Conservation (phyloP, 768 basidiomycete species). For the Rubroboletus pulcherrimus region DNA sequence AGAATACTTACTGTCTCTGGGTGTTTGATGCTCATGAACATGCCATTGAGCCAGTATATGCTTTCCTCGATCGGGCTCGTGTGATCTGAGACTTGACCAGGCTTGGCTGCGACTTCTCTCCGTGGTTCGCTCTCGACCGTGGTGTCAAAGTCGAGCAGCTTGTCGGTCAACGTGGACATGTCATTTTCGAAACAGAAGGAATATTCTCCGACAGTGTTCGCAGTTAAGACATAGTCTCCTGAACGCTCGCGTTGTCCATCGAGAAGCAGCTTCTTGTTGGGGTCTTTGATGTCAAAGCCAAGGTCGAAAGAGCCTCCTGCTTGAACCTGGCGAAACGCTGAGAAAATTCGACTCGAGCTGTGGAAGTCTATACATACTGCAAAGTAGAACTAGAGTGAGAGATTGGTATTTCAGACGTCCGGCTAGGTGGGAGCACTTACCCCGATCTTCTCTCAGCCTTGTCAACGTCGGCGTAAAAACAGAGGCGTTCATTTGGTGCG, state of each 20-base stretch:
- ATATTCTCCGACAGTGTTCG: slow-evolving; percentile 89
- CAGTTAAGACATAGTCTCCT: slow-evolving; percentile 96
- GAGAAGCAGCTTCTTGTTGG: slow-evolving; percentile 81
- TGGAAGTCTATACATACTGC: slow-evolving; percentile 55
- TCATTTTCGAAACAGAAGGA: slow-evolving; percentile 98
- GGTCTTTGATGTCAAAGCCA: slow-evolving; percentile 90
- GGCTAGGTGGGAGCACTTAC: slow-evolving; percentile 41
- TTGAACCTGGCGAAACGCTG: slow-evolving; percentile 64
- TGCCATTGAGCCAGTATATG: slow-evolving; percentile 83
- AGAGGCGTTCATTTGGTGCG: slow-evolving; percentile 74
- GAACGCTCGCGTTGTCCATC: slow-evolving; percentile 88
- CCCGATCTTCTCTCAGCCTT: slow-evolving; percentile 88
- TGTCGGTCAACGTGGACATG: slow-evolving; percentile 91
- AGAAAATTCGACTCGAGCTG: not conserved
- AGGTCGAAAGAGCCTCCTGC: slow-evolving; percentile 96
- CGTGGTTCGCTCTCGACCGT: slow-evolving; percentile 98
- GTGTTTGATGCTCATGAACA: slow-evolving; percentile 89
- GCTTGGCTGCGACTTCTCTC: slow-evolving; percentile 82
- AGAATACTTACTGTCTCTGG: slow-evolving; percentile 79
- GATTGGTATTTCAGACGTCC: slow-evolving; percentile 6
- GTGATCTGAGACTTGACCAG: slow-evolving; percentile 86
- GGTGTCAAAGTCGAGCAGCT: slow-evolving; percentile 93
- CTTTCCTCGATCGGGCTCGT: slow-evolving; percentile 94
- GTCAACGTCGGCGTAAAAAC: slow-evolving; percentile 96
- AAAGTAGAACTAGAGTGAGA: slow-evolving; percentile 78